phyloP scores from a whole-genome alignment of 129 eudicot genomes.

The Solidago caesia region DNA sequence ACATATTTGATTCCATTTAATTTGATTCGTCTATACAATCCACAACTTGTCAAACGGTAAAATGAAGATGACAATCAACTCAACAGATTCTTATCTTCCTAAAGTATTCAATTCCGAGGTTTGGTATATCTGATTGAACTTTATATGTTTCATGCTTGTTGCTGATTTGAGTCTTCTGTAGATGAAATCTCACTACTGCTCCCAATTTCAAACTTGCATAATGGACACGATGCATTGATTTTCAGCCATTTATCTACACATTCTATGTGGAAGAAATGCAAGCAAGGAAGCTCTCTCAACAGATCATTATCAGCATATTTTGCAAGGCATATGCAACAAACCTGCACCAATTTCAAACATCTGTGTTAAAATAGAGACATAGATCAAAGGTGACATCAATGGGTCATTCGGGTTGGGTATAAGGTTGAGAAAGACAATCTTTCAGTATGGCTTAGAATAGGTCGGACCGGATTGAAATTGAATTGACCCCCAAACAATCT shows the following conservation, averaged over 20 bases:
- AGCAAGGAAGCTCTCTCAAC: conserved; percentile 73
- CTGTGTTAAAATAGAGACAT: neutral
- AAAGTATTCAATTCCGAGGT: conserved; percentile 4
- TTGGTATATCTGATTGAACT: neutral
- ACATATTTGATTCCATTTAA: conserved; percentile 14
- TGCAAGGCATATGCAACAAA: conserved; percentile 74
- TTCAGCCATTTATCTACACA: conserved; percentile 79
- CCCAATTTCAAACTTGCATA: conserved; percentile 61
- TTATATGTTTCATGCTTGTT: conserved; percentile 27
- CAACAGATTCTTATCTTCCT: conserved; percentile 17
- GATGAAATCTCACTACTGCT: conserved; percentile 33
- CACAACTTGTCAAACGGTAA: conserved; percentile 26
- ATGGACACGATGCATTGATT: conserved; percentile 74
- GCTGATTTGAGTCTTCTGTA: conserved; percentile 40
- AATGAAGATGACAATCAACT: neutral
- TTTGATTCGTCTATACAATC: conserved; percentile 30
- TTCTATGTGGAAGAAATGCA: conserved; percentile 68
- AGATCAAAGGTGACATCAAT: neutral
- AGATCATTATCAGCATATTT: conserved; percentile 58
- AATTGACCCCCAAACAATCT: neutral
- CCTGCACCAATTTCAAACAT: conserved; percentile 36
- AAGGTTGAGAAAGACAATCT: too few relatives aligned
- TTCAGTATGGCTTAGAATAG: neutral
- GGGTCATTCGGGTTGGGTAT: neutral
- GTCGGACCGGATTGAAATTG: neutral